Evolutionary conservation across 495 filamentous ascomycete species (phyloP), one percentile per base, ranked within the genome.

Genomic region (Trichoderma erinaceum): DNA sequence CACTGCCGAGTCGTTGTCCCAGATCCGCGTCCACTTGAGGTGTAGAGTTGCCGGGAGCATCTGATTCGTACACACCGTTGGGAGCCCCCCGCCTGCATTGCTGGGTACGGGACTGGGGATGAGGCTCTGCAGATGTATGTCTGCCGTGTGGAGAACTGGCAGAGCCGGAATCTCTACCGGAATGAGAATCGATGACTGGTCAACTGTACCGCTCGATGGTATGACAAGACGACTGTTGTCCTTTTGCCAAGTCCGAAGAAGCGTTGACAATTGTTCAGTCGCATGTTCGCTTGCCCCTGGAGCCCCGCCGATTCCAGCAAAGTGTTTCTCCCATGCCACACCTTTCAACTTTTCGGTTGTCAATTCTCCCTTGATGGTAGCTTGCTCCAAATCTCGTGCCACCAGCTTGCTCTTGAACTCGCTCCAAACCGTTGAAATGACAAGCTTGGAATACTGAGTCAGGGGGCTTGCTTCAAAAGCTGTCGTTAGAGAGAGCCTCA

Each of bases 101-200:
- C 64, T 66, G 70, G 70, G 64, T 67, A 76, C 70, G 23, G 69
- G 70, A 4, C 74, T 75, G 0, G 71, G 71, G n/a, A 79, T 66
- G 41, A 76, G 74, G 56, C 70, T 68, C 13, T 75, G 74, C 15
- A 92, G 79, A 32, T 82, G 82, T 56, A 97, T 85, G 66, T 93
- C 88, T 21, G 89, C 90, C 1, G 90, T 96, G 77, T 94, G 90
- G 2, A 98, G 88, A 32, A 97, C 86, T 67, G 90, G 86, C 29
- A 97, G 82, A 8, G 89, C 84, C 0, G 95, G 96, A n/a, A 98
- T 85, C 58, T 96, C 90, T 23, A 98, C 92, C 0, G 89, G 85
- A 67, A 92, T 90, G 6, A 85, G 77, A 67, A 92, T 87, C 13
- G 84, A 81, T 18, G 78, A 79, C 15, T 69, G 66, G 66, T 76